A percentile compares a stretch with the other conserved stretches of the same genome.
These are phyloP conservation scores for Wickerhamiella parazyma DNA, from an alignment of 805 yeast genomes.

Conservation along the genomic window DNA sequence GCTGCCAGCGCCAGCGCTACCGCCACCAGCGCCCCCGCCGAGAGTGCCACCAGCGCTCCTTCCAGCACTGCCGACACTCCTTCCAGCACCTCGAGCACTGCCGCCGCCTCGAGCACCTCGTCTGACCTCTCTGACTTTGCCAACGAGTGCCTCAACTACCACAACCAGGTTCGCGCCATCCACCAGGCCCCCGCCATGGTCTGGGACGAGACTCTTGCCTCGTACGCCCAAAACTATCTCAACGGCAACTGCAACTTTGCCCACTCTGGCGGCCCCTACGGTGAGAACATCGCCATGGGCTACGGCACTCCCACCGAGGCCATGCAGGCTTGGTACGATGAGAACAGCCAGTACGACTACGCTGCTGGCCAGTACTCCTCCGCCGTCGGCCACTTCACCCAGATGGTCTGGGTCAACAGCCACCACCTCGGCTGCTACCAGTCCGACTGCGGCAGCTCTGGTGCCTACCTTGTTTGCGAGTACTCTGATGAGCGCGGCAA, in stretches of 20 bases:
- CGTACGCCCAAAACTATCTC: slow-evolving; percentile 39
- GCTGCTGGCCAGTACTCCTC: slow-evolving; percentile 33
- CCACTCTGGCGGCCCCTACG: slow-evolving; percentile 54
- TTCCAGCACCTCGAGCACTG: slow-evolving; percentile 3
- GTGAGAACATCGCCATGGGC: slow-evolving; percentile 70
- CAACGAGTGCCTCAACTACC: slow-evolving; percentile 38
- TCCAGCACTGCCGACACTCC: background rate
- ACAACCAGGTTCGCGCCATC: slow-evolving; percentile 42
- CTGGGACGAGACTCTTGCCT: slow-evolving; percentile 42
- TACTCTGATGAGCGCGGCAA: slow-evolving; percentile 59
- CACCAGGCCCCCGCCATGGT: slow-evolving; percentile 39
- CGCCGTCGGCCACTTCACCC: slow-evolving; percentile 70
- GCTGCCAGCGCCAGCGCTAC: background rate
- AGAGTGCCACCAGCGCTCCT: too few species aligned
- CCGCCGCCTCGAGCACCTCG: slow-evolving; percentile 18
- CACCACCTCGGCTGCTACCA: slow-evolving; percentile 56
- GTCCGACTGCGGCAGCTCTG: slow-evolving; percentile 34
- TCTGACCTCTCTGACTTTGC: slow-evolving; percentile 18
- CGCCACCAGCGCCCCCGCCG: background rate
- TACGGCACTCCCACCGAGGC: slow-evolving; percentile 39
- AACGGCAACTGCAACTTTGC: slow-evolving; percentile 41
- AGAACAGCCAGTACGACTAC: slow-evolving; percentile 40
- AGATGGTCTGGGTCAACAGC: slow-evolving; percentile 55
- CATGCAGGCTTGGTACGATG: slow-evolving; percentile 63
- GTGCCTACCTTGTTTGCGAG: slow-evolving; percentile 46